phyloP scores from a whole-genome alignment of 768 basidiomycete species.

The Tulasnella sp. region DNA sequence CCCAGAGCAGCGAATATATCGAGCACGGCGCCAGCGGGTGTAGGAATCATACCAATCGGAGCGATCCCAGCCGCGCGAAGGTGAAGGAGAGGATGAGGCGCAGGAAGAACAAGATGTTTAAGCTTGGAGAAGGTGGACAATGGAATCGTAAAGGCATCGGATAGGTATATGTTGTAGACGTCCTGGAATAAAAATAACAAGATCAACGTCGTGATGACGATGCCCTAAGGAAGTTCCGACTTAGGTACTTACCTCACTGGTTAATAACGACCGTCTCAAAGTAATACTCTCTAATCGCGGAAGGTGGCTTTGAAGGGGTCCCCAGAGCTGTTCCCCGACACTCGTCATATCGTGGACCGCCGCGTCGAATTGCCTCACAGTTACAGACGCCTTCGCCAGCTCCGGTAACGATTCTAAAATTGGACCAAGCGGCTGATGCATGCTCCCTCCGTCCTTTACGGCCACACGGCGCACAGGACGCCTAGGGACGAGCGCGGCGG shows the following conservation, averaged over 20 bases:
- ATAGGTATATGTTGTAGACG: constrained; percentile 1
- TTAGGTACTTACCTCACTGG: neutral
- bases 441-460: neutral
- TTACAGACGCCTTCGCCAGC: neutral
- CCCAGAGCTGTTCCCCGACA: neutral
- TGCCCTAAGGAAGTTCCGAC: too few species aligned
- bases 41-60: neutral
- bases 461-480: constrained; percentile 3
- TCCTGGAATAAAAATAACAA: neutral
- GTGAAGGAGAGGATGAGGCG: neutral
- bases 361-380: constrained; percentile 1
- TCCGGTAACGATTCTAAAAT: neutral
- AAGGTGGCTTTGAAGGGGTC: neutral
- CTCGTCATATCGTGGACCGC: neutral
- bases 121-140: constrained; percentile 1
- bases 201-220: neutral
- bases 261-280: neutral
- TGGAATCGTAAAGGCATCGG: neutral
- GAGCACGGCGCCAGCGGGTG: neutral
- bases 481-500: neutral
- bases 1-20: neutral
- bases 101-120: constrained; percentile 9
- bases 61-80: constrained; percentile 3
- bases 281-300: neutral
- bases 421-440: neutral